Percentiles rank a stretch among this genome's conserved stretches.
Evolutionary conservation across 352 stramenopile species (phyloP).

Genomic region (Pythium phragmitis): DNA sequence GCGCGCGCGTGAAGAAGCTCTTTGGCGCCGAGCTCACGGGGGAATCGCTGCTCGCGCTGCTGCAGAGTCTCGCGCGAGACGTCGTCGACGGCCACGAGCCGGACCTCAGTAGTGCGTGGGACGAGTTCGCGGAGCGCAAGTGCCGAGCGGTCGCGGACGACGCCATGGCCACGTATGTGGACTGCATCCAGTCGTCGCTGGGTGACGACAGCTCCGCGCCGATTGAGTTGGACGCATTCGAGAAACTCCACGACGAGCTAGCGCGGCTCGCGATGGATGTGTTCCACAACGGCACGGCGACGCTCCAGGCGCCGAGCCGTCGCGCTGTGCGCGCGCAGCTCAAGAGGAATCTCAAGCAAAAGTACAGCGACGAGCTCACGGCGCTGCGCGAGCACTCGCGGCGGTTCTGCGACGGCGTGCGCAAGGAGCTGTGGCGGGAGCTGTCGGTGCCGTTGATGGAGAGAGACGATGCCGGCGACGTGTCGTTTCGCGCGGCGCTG

Average conservation of each 20-base stretch:
- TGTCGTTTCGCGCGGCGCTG: constrained; percentile 43
- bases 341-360: constrained; percentile 43
- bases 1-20: constrained; percentile 55
- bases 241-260: constrained; percentile 74
- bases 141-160: constrained; percentile 54
- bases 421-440: constrained; percentile 40
- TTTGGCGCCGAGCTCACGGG: constrained; percentile 64
- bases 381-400: constrained; percentile 48
- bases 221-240: constrained; percentile 61
- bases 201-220: constrained; percentile 41
- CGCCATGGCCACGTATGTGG: constrained; percentile 66
- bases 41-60: constrained; percentile 43
- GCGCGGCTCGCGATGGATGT: constrained; percentile 65
- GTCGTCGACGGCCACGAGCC: constrained; percentile 31
- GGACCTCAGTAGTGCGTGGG: constrained; percentile 65
- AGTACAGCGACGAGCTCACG: constrained; percentile 39
- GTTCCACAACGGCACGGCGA: constrained; percentile 42
- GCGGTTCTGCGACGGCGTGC: constrained; percentile 47
- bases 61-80: constrained; percentile 36
- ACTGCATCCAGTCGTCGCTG: constrained; percentile 66
- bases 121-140: constrained; percentile 60
- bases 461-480: not conserved
- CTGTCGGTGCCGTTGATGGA: constrained; percentile 24
- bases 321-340: constrained; percentile 52
- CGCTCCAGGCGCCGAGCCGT: constrained; percentile 39